Evolutionary conservation across 345 rosid genomes (phyloP), one percentile per base, ranked within the genome.

Genomic region (Camelina sativa): DNA sequence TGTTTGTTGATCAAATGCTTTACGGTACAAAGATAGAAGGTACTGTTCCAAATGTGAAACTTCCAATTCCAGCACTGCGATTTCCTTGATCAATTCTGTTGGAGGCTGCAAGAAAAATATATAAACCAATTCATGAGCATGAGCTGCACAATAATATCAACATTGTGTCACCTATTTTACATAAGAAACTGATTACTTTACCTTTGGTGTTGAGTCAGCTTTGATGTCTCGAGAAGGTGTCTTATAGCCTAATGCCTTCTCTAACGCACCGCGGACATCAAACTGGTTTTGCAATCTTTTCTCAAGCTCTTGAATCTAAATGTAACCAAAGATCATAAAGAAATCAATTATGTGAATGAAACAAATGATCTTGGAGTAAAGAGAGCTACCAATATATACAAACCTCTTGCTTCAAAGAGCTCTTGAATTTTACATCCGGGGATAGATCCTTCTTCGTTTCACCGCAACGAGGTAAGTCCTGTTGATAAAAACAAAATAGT

Each of bases 1-100:
- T 50, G 63, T 62, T 82, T 85, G 90, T 60, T 89, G 91, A 85
- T 90, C 97, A 85, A 95, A 95, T 34, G 93, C 96, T 79, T 82
- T 88, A 30, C 99, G 85, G 64, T 95, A 95, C 61, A 95, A 76
- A 12, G 91, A 86, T 56, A 95, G 90, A 82, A 95, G 99, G 59
- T 95, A 86, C 64, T 90, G 98, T 59, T 95, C 99, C 83, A 95
- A 75, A 81, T 92, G 80, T 12, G 86, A 92, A 57, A 95, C 98
- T 85, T 95, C 98, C 81, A 89, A 76, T 85, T 95, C 98, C 22
- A 95, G 58, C 35, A 90, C 92, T 0, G 98, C 91, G 3, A 90
- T 90, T 83, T 95, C 98, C 74, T 84, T 92, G 66, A 95, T 91
- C 71, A 95, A 44, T 73, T 90, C 91, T 32, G 97, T 84, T 67